These are phyloP conservation scores for Mortierella hygrophila DNA, from an alignment of 192 early-diverging fungal species.

Conservation along the genomic window DNA sequence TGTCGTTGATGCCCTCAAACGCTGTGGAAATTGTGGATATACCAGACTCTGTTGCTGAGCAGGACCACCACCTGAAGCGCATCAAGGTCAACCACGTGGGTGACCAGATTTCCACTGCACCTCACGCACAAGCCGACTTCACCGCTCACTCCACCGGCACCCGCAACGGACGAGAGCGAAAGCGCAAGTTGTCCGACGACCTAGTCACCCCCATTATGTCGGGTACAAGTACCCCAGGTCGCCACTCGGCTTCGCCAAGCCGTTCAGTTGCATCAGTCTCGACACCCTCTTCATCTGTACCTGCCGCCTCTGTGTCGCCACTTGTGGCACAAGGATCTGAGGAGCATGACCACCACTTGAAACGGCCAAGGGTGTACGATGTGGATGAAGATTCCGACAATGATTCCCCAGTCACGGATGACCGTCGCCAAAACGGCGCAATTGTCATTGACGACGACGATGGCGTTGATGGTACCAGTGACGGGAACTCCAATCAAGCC, in stretches of 20 bases:
- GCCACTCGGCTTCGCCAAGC: slow-evolving; percentile 19
- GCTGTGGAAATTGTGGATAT: not conserved
- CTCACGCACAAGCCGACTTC: not conserved
- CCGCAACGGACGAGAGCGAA: slow-evolving; percentile 6
- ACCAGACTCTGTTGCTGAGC: not conserved
- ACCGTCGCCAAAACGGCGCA: not conserved
- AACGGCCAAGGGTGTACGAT: slow-evolving; percentile 17
- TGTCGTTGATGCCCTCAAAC: not conserved
- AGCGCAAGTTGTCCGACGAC: slow-evolving; percentile 36
- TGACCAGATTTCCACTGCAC: not conserved
- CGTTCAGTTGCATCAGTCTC: slow-evolving; percentile 9
- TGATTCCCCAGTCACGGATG: not conserved
- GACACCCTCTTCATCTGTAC: slow-evolving; percentile 29
- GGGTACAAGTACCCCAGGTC: slow-evolving; percentile 29
- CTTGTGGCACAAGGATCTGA: not conserved
- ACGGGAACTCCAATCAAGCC: slow-evolving; percentile 14
- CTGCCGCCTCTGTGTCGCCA: slow-evolving; percentile 25
- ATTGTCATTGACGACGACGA: slow-evolving; percentile 35
- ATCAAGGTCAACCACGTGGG: not conserved
- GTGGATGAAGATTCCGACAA: slow-evolving; percentile 15
- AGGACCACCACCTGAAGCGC: not conserved
- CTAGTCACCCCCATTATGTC: slow-evolving; percentile 11
- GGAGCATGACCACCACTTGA: not conserved
- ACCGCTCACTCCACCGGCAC: not conserved
- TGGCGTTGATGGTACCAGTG: not conserved